Evolutionary conservation across 805 yeast genomes (phyloP), one percentile per base, ranked within the genome.

Genomic region (Clavispora phyllophila): DNA sequence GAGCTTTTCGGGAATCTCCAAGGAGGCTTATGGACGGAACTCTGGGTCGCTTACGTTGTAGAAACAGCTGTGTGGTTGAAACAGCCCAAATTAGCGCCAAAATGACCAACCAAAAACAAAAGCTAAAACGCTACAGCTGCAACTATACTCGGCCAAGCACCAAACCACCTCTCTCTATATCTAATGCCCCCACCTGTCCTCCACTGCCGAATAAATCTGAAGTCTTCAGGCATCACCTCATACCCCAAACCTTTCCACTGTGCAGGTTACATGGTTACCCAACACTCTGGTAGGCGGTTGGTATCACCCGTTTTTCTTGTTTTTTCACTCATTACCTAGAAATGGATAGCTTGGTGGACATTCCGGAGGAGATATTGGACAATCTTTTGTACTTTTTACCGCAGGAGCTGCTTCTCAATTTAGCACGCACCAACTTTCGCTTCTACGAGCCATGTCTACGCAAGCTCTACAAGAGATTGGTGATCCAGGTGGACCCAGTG

Each of bases 391-490:
- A 32, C 26, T 60, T 47, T 36, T 53, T 65, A 13, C 65, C 66
- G 6, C 70, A 65, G 43, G 61, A 61, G 38, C 57, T 55, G 36
- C 54, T 65, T 14, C 22, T 63, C 22, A 63, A 58, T 35, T 55
- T 68, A 14, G 59, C 71, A 1, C 51, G 51, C 19, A 65, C 73
- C 22, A 67, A 65, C 50, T 68, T 45, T 47, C 48, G 50, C 24
- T 63, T 65, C 42, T 68, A 68, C 46, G 49, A 57, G 38, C 69
- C 69, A 12, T 63, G 68, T 41, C 40, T 59, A 35, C 36, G 43
- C 17, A 50, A 60, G 36, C 49, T 68, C 28, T 68, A 68, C 50
- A 43, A 47, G 9, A 51, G 49, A 14, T 49, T 68, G 14, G 43
- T 50, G 18, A 44, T 62, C 6, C 63, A 55, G 39, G 36, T 31